Conservation (phyloP, 306 rosid species). For the cucumber (Cucumis sativus) region Cucumber_9930_V3 NC_026660.2:770001-770500, state of each 20-base stretch:
- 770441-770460: conserved; percentile 80
- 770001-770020: not conserved
- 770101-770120: not conserved
- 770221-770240: conserved; percentile 45
- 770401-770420: conserved; percentile 60
- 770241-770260: not conserved
- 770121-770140: conserved; percentile 26
- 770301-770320: not conserved
- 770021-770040: not conserved
- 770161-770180: conserved; percentile 38
- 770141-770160: conserved; percentile 52
- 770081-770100: not conserved
- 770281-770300: not conserved
- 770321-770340: not conserved
- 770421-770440: conserved; percentile 86
- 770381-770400: conserved; percentile 68
- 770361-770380: conserved; percentile 59
- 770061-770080: not conserved
- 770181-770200: conserved; percentile 29
- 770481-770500: conserved; percentile 59
- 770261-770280: not conserved
- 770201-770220: conserved; percentile 34
- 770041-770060: not conserved
- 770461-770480: conserved; percentile 71
- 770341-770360: not conserved